Base-by-base conservation (phyloP, 345 rosid genomes). In the Eucalyptus pauciflora region DNA sequence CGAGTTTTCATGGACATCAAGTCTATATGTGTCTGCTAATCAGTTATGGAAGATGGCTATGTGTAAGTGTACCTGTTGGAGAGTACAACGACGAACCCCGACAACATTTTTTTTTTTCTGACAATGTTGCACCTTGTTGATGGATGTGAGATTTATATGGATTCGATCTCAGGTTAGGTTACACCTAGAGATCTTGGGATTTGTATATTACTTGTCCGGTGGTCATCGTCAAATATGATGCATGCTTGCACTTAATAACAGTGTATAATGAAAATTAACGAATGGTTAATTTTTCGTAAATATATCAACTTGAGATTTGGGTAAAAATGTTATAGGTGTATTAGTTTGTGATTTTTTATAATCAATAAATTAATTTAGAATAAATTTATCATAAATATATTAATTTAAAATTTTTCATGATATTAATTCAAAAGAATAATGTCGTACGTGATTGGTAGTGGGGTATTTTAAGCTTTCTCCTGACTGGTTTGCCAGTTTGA, bases 201-300 rank as follows among this genome's bases (percentile, higher is more conserved):
- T 31, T 31, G 79, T 1, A 4, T 16, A 31, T 15, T 8, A 31
- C 41, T 15, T 0, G 17, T 67, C 41, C n/a, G 76, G 33, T 29
- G 22, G 10, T 67, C 31, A 31, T n/a, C 1, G 3, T 67, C 41
- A 37, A 8, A 67, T 29, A 14, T 64, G 76, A n/a, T 64, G 10
- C 10, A 7, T 64, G 37, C 76, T 6, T 3, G 5, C 18, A 15
- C 17, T 64, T 64, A 64, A 64, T 64, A 33, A 7, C 2, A 0
- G 2, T 16, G 1, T n/a, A 33, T n/a, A 64, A 31, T 16, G 3
- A 2, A 3, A 33, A n/a, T n/a, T 15, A 50, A 50, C 2, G 7
- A 3, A 5, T 0, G 7, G 7, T 50, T 5, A 50, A 15, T 50
- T 50, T 50, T 5, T 50, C 7, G 1, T 15, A 50, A 50, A 50